These are phyloP conservation scores for Apiospora malaysiana DNA, from an alignment of 2,329 filamentous ascomycete species.

Conservation along the genomic window DNA sequence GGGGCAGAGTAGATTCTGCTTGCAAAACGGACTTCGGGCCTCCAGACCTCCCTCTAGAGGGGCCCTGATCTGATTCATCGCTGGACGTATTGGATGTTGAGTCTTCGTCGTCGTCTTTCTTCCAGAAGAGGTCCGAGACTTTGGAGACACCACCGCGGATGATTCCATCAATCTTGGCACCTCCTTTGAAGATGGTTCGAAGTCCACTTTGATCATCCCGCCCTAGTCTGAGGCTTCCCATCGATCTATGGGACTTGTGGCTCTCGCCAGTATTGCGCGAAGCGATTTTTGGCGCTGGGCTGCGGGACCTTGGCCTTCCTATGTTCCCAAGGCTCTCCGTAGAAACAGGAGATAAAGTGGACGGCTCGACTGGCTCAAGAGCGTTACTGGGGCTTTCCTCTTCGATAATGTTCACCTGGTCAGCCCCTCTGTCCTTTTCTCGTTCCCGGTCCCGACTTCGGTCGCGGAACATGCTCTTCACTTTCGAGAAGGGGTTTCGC, in stretches of 20 bases:
- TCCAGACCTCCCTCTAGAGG: slow-evolving; percentile 45
- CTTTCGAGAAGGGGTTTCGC: slow-evolving; percentile 62
- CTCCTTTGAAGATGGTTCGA: slow-evolving; percentile 78
- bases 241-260: slow-evolving; percentile 54
- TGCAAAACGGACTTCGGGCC: slow-evolving; percentile 44
- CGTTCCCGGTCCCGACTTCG: slow-evolving; percentile 57
- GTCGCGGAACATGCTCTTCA: slow-evolving; percentile 62
- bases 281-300: slow-evolving; percentile 44
- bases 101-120: slow-evolving; percentile 49
- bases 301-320: slow-evolving; percentile 43
- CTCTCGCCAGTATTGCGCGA: slow-evolving; percentile 50
- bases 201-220: slow-evolving; percentile 61
- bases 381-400: slow-evolving; percentile 42
- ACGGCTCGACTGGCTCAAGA: slow-evolving; percentile 33
- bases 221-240: slow-evolving; percentile 54
- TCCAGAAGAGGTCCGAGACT: slow-evolving; percentile 63
- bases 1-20: slow-evolving; percentile 39
- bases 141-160: slow-evolving; percentile 66
- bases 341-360: slow-evolving; percentile 36
- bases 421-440: slow-evolving; percentile 29
- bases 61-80: slow-evolving; percentile 56
- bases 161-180: slow-evolving; percentile 71
- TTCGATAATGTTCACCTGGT: slow-evolving; percentile 40
- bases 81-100: slow-evolving; percentile 48
- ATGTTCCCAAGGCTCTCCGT: slow-evolving; percentile 37